Evolutionary conservation across 495 filamentous ascomycete species (phyloP).

Genomic region (Penicillium coffeae): DNA sequence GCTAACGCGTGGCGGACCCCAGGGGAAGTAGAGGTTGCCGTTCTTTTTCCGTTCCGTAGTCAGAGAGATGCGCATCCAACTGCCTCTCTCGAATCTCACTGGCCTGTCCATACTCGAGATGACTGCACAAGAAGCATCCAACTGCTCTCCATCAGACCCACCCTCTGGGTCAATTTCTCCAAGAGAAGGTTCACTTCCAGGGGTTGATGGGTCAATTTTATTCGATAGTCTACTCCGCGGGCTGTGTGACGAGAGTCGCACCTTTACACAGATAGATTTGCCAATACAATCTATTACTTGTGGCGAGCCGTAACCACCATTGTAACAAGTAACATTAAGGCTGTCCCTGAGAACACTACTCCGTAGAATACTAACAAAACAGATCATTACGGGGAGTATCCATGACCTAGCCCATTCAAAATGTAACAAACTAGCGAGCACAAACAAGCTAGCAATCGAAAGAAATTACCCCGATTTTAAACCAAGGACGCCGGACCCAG

Average conservation of each 20-base stretch:
- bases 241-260: slow-evolving; percentile 17
- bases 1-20: slow-evolving; percentile 14
- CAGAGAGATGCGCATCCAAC: slow-evolving; percentile 49
- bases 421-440: no score
- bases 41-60: slow-evolving; percentile 43
- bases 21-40: slow-evolving; percentile 41
- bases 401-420: no score
- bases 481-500: no score
- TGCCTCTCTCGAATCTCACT: slow-evolving; percentile 40
- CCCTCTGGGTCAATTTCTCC: slow-evolving; percentile 27
- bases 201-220: slow-evolving; percentile 25
- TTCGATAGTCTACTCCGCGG: no score
- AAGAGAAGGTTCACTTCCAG: slow-evolving; percentile 8
- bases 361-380: no score
- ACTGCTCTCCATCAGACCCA: slow-evolving; percentile 47
- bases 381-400: no score
- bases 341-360: no score
- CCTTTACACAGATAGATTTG: slow-evolving; percentile 3
- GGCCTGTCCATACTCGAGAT: slow-evolving; percentile 28
- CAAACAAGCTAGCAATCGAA: no score
- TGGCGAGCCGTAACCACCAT: no score
- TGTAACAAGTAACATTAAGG: no score
- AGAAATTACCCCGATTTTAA: no score
- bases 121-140: slow-evolving; percentile 51
- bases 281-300: no score